These are phyloP conservation scores for Arachis monticola DNA, from an alignment of 331 rosid genomes.

Conservation along the genomic window DNA sequence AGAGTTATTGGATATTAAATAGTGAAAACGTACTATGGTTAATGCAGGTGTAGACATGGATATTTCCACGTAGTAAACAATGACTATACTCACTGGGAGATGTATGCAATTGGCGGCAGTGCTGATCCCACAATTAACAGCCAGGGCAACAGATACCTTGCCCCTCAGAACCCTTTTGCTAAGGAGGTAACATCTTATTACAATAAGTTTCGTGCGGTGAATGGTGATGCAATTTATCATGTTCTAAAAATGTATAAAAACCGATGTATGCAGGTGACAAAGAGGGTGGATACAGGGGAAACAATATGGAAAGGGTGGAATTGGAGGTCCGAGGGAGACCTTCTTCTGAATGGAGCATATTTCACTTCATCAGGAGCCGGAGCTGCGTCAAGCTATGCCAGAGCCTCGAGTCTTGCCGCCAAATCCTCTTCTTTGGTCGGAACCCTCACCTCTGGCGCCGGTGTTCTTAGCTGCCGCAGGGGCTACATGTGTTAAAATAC, in stretches of 20 bases:
- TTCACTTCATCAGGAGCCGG: constrained; percentile 90
- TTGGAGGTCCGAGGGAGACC: constrained; percentile 98
- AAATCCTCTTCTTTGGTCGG: constrained; percentile 89
- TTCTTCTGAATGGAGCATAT: constrained; percentile 88
- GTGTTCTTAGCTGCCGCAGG: constrained; percentile 71
- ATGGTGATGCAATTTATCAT: background rate
- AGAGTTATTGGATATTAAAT: background rate
- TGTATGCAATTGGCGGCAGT: constrained; percentile 97
- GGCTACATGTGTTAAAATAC: constrained; percentile 65
- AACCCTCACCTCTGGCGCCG: constrained; percentile 71
- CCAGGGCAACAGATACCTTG: constrained; percentile 81
- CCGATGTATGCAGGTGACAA: constrained; percentile 70
- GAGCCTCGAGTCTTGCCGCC: constrained; percentile 97
- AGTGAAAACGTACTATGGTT: background rate
- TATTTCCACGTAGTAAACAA: constrained; percentile 87
- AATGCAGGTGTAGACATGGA: constrained; percentile 80
- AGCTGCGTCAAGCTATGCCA: constrained; percentile 83
- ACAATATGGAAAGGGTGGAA: constrained; percentile 79
- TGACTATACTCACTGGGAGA: constrained; percentile 90
- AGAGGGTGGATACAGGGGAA: constrained; percentile 61
- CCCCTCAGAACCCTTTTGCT: constrained; percentile 62
- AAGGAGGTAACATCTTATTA: constrained; percentile 58
- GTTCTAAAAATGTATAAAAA: background rate
- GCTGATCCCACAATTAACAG: constrained; percentile 84
- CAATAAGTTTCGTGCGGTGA: background rate